Base-by-base conservation (phyloP, 495 filamentous ascomycete genomes). In the Hyaloscypha variabilis region DNA sequence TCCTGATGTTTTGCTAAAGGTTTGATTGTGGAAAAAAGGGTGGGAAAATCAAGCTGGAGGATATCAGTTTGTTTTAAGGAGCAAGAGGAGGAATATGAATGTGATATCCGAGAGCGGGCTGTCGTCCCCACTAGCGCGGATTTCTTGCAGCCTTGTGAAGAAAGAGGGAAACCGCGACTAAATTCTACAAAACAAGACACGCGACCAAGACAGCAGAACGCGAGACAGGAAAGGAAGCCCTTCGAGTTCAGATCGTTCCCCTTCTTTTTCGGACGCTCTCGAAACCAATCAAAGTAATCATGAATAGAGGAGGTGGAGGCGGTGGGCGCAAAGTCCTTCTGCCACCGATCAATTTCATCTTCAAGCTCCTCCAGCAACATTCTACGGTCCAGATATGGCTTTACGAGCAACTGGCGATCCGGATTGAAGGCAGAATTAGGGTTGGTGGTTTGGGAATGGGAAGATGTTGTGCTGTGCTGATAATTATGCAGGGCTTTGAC, bases 341-440 rank as follows among this genome's bases (percentile, higher is more conserved):
- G 58, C 94, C 94, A 51, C 95, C 95, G 6, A 97, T 98, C 81
- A 97, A 99, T 78, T 97, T 97, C 76, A 97, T 99, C 75, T 99
- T 99, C 87, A 94, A 91, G 81, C 87, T 97, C 50, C 85, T 99
- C 34, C 94, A 97, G 71, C 87, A 91, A 75, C 90, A 91, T 69
- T 88, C 89, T 8, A 91, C 90, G 1, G 93, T 98, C 13, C 90
- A 91, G 67, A 90, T 99, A 75, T 99, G 95, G 95, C 83, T 99
- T 19, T 97, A 93, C 80, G 95, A 99, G 81, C 94, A 98, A 81
- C 81, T 97, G 31, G 86, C 88, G 5, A 94, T 97, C 71, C 82
- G 96, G 62, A 97, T 99, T 75, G 91, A 97, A 74, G 95, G 95
- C 26, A 96, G 93, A 77, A 96, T 99, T 69, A 85, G 93, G 72